A percentile compares a stretch with the other conserved stretches of the same genome.
These are phyloP conservation scores for Hordeum pubiflorum DNA, from an alignment of 202 grass and related monocot species.

Conservation along the genomic window DNA sequence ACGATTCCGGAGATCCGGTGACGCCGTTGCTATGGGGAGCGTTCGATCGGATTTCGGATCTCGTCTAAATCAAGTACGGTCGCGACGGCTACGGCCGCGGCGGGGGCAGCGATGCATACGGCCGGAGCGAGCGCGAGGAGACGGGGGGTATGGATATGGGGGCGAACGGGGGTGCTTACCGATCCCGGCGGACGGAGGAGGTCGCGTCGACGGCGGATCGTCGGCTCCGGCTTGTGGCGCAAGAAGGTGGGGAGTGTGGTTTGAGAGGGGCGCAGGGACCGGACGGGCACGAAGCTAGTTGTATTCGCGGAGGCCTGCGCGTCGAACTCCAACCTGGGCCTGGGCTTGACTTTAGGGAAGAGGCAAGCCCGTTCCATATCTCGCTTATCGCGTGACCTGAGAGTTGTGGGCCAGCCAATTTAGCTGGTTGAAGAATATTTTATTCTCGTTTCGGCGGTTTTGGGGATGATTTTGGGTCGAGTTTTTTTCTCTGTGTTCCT, in stretches of 20 bases:
- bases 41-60: not conserved
- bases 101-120: not conserved
- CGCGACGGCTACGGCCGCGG: too few relatives aligned
- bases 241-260: constrained; percentile 18
- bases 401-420: too few relatives aligned
- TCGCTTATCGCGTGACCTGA: too few relatives aligned
- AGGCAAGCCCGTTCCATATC: too few relatives aligned
- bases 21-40: not conserved
- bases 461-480: too few relatives aligned
- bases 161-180: not conserved
- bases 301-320: not conserved
- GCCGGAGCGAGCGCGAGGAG: not conserved
- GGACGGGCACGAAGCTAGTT: not conserved
- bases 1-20: not conserved
- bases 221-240: constrained; percentile 20
- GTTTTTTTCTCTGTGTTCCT: too few relatives aligned
- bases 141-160: not conserved
- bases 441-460: too few relatives aligned
- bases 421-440: too few relatives aligned
- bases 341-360: too few relatives aligned
- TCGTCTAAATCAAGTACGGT: not conserved
- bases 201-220: constrained; percentile 4
- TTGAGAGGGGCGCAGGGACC: not conserved
- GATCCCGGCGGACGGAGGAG: not conserved
- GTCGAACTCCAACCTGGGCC: not conserved